phyloP scores from a whole-genome alignment of 179 eudicot genomes.

The Gypsophila paniculata region DNA sequence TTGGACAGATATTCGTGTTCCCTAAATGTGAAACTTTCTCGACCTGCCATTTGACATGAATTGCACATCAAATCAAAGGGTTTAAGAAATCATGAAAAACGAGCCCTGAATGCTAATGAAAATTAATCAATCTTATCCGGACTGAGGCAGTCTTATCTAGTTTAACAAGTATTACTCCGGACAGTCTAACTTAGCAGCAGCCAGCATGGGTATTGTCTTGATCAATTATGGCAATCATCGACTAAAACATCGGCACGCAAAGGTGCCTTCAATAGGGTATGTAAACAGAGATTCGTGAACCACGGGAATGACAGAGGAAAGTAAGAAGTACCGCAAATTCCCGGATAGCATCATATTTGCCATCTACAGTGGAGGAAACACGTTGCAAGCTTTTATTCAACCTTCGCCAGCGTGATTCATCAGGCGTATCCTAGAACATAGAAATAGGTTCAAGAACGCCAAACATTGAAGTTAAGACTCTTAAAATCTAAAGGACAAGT shows the following conservation, averaged over 20 bases:
- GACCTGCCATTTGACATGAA: conserved; percentile 46
- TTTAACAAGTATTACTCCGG: not conserved
- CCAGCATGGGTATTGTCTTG: too few relatives aligned
- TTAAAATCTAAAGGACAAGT: conserved; percentile 3
- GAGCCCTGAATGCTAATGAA: not conserved
- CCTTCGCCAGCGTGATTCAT: conserved; percentile 70
- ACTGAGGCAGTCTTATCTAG: not conserved
- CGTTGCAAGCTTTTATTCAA: conserved; percentile 71
- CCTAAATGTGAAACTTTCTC: conserved; percentile 49
- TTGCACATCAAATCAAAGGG: conserved; percentile 9
- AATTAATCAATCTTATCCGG: not conserved
- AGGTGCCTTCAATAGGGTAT: not conserved
- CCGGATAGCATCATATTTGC: conserved; percentile 67
- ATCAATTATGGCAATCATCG: too few relatives aligned
- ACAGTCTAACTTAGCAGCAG: too few relatives aligned
- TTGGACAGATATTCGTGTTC: conserved; percentile 26
- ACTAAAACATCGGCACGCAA: too few relatives aligned
- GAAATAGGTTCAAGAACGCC: conserved; percentile 17
- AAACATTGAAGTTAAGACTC: not conserved
- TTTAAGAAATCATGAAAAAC: not conserved
- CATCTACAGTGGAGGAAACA: conserved; percentile 79
- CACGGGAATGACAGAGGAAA: not conserved
- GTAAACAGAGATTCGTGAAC: not conserved
- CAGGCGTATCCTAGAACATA: conserved; percentile 67
- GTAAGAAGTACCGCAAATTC: conserved; percentile 54